Percentiles rank a stretch among this genome's conserved stretches.
Conservation (phyloP, 805 yeast species). For the Suhomyces kilbournensis region DNA sequence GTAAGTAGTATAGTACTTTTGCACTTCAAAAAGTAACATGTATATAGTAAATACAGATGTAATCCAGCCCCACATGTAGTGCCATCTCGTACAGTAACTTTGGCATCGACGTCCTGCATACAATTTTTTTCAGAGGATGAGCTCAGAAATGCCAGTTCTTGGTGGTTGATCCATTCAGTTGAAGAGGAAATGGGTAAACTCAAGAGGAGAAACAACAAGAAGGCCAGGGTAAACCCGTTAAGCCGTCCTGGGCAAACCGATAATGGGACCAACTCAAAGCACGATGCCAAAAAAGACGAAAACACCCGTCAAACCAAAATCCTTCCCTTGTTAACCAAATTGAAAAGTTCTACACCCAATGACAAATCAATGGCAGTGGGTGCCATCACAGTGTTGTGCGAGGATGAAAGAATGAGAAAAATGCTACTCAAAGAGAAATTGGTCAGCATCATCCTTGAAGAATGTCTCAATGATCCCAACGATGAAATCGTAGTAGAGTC, state of each 20-base stretch:
- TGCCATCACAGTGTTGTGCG: conserved; percentile 68
- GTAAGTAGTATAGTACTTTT: too few species aligned
- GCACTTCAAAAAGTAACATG: too few species aligned
- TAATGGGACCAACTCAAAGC: conserved; percentile 8
- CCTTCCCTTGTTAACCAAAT: conserved; percentile 63
- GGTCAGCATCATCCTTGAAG: conserved; percentile 59
- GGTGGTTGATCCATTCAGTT: too few species aligned
- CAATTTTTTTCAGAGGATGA: background rate
- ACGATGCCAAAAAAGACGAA: conserved; percentile 41
- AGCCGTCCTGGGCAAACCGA: conserved; percentile 1
- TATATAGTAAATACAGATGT: background rate
- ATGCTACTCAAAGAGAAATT: conserved; percentile 69
- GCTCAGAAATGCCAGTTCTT: background rate
- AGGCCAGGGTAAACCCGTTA: conserved; percentile 36
- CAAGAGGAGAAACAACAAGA: conserved; percentile 49
- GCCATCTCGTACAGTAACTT: too few species aligned
- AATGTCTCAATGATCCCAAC: conserved; percentile 60
- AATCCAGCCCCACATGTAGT: background rate
- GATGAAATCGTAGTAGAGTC: conserved; percentile 79
- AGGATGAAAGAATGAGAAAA: conserved; percentile 61
- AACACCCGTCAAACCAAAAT: conserved; percentile 52
- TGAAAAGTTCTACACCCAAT: conserved; percentile 59
- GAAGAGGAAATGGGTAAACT: conserved; percentile 68
- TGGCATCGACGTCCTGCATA: background rate
- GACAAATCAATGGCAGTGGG: conserved; percentile 78